Conservation (phyloP, 1,284 basidiomycete species). For the Moniliella sp. region DNA sequence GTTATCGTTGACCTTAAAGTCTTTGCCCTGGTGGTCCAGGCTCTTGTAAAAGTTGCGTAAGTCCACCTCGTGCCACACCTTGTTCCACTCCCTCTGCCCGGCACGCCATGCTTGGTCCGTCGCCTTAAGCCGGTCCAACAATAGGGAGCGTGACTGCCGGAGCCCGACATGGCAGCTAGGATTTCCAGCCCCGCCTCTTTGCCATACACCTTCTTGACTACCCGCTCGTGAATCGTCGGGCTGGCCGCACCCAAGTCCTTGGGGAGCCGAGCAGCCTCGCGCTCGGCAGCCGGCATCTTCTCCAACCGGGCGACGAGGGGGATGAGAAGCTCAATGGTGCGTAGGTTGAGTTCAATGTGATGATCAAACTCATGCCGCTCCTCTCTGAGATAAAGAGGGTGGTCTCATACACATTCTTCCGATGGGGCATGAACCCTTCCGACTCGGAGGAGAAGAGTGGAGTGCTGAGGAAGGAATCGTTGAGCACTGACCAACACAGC, state of each 20-base stretch:
- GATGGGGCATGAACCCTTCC: conserved; percentile 77
- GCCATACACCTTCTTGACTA: conserved; percentile 86
- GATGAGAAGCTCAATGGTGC: conserved; percentile 78
- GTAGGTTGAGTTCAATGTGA: conserved; percentile 71
- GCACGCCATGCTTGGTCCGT: conserved; percentile 96
- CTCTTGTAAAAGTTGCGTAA: conserved; percentile 79
- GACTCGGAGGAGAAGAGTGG: conserved; percentile 91
- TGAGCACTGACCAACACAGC: conserved; percentile 84
- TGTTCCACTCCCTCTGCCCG: conserved; percentile 85
- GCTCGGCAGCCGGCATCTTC: conserved; percentile 71
- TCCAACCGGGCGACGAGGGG: conserved; percentile 68
- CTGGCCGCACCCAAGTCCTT: conserved; percentile 74
- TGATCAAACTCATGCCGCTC: conserved; percentile 97
- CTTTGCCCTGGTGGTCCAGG: conserved; percentile 81
- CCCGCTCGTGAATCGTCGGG: conserved; percentile 72
- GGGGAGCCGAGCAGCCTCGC: conserved; percentile 59
- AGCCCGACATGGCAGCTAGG: conserved; percentile 73
- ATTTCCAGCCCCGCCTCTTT: conserved; percentile 61
- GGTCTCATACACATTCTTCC: conserved; percentile 92
- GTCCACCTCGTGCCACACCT: conserved; percentile 90
- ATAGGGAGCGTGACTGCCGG: conserved; percentile 77
- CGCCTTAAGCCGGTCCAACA: conserved; percentile 66
- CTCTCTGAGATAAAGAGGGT: conserved; percentile 83
- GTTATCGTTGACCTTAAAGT: conserved; percentile 87
- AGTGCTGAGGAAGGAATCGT: conserved; percentile 50